A percentile compares a stretch with the other conserved stretches of the same genome.
phyloP scores from a whole-genome alignment of 768 basidiomycete genomes.

The Neoboletus magnificus region DNA sequence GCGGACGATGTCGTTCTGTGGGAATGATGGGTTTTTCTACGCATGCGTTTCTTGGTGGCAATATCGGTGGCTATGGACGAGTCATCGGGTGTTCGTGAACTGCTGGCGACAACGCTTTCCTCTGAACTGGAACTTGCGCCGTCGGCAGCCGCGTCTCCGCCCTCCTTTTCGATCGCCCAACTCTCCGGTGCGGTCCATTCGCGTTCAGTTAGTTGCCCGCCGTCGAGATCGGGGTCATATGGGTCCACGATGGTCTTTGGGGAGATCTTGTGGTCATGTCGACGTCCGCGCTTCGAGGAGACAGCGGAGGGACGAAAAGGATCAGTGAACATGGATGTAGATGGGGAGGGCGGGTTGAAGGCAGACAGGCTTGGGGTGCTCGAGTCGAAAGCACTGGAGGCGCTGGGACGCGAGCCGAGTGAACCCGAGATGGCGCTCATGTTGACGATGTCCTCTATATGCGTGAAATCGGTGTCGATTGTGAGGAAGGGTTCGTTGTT shows the following conservation, averaged over 20 bases:
- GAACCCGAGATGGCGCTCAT: conserved; percentile 7
- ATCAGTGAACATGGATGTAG: conserved; percentile 32
- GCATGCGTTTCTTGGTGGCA: conserved; percentile 18
- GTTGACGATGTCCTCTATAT: conserved; percentile 84
- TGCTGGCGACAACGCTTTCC: conserved; percentile 23
- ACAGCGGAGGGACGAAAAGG: conserved; percentile 31
- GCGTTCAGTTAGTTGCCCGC: conserved; percentile 23
- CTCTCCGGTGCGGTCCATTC: conserved; percentile 73
- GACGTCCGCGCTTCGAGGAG: conserved; percentile 22
- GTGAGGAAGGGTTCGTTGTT: conserved; percentile 28
- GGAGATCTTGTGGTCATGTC: conserved; percentile 43
- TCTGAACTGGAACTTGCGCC: conserved; percentile 43
- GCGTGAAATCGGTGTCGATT: conserved; percentile 37
- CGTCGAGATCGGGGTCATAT: conserved; percentile 7
- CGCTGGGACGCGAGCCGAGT: conserved; percentile 16
- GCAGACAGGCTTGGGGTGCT: conserved; percentile 39
- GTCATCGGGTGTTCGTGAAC: conserved; percentile 16
- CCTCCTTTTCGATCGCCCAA: conserved; percentile 64
- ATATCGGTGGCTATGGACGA: conserved; percentile 11
- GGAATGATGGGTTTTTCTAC: conserved; percentile 23
- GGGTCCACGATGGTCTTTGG: conserved; percentile 41
- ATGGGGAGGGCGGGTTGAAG: conserved; percentile 38
- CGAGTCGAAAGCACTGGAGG: conserved; percentile 17
- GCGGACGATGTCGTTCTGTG: conserved; percentile 16
- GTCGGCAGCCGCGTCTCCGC: conserved; percentile 33